Conservation (phyloP, 129 eudicot genomes). For the Flaveria trinervia region DNA sequence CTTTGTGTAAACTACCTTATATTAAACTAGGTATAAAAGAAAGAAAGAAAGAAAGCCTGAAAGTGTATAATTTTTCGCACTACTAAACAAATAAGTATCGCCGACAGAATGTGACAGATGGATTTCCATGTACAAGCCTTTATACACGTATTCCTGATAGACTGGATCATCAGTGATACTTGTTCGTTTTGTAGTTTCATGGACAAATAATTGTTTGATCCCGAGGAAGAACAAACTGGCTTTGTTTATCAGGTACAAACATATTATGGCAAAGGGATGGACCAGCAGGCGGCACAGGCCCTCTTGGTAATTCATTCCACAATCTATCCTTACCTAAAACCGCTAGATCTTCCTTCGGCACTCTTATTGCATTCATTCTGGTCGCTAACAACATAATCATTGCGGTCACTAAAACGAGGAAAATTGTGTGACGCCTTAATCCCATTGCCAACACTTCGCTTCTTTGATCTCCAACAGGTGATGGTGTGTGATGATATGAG, state of each 20-base stretch:
- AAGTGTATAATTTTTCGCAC: background rate
- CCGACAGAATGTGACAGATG: no score
- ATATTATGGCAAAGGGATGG: constrained; percentile 60
- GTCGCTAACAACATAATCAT: constrained; percentile 15
- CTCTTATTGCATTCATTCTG: constrained; percentile 14
- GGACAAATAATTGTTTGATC: constrained; percentile 41
- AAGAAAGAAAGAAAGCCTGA: background rate
- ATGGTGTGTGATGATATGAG: constrained; percentile 12
- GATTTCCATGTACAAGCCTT: no score
- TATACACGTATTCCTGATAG: no score
- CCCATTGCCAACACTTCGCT: constrained; percentile 24
- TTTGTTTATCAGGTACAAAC: constrained; percentile 32
- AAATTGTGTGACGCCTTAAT: background rate
- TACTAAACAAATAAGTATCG: no score
- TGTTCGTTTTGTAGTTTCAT: background rate
- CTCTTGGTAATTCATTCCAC: constrained; percentile 50
- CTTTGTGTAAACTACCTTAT: constrained; percentile 25
- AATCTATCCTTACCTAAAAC: constrained; percentile 14
- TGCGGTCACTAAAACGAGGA: background rate
- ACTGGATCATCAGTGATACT: no score
- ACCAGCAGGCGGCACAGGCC: constrained; percentile 65
- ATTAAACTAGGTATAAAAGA: constrained; percentile 18
- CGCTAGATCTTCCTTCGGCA: constrained; percentile 18
- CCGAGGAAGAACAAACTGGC: constrained; percentile 26
- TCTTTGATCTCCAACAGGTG: background rate